These are phyloP conservation scores for Pluteus cervinus DNA, from an alignment of 768 basidiomycete species.

Conservation along the genomic window DNA sequence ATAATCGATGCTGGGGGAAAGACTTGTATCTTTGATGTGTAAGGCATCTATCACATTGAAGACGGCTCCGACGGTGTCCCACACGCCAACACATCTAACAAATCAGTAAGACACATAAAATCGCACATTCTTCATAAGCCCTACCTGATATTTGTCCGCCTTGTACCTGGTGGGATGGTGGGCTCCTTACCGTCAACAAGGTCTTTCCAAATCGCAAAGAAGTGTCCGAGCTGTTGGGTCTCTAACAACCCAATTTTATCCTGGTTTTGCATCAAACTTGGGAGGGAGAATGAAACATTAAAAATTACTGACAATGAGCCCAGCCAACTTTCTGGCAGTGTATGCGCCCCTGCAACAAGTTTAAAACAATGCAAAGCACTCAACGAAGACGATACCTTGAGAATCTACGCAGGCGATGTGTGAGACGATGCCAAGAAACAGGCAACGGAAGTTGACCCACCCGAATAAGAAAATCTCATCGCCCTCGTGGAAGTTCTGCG, in stretches of 20 bases:
- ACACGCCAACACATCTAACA: constrained; percentile 15
- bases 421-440: no score
- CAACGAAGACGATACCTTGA: no score
- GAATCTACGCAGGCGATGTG: no score
- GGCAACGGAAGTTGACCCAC: no score
- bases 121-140: neutral
- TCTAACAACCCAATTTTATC: no score
- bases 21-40: constrained; percentile 12
- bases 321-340: no score
- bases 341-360: no score
- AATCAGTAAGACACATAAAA: no score
- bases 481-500: constrained; percentile 14
- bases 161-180: neutral
- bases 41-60: constrained; percentile 7
- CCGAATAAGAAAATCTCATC: constrained; percentile 14
- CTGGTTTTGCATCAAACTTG: no score
- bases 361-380: no score
- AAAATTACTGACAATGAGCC: no score
- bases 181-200: constrained; percentile 1
- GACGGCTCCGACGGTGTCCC: constrained; percentile 16
- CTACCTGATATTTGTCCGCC: neutral
- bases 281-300: no score
- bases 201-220: constrained; percentile 1
- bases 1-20: constrained; percentile 11
- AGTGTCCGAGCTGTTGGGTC: constrained; percentile 1